Conservation (phyloP, 2,329 filamentous ascomycete species). For the Xylaria sp. region DNA sequence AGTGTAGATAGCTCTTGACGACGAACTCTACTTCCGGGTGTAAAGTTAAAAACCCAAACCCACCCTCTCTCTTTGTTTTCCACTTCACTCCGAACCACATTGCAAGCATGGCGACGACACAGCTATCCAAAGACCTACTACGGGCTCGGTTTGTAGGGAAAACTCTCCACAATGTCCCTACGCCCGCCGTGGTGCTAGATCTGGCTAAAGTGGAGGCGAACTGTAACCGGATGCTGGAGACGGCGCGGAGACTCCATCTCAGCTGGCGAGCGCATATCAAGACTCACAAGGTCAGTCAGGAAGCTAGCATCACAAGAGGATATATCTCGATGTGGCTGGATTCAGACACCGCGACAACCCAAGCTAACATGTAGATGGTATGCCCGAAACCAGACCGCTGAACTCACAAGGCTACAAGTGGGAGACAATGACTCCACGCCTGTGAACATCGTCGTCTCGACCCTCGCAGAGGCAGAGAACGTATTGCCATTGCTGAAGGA, state of each 20-base stretch:
- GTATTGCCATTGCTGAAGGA: slow-evolving; percentile 70
- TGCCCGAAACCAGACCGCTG: slow-evolving; percentile 63
- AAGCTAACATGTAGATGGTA: slow-evolving; percentile 36
- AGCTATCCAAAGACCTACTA: slow-evolving; percentile 52
- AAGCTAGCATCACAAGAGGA: neutral
- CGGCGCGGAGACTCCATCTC: slow-evolving; percentile 67
- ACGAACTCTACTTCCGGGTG: neutral
- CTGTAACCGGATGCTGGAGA: slow-evolving; percentile 76
- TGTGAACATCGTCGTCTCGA: slow-evolving; percentile 77
- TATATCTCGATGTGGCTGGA: neutral
- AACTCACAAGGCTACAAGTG: slow-evolving; percentile 77
- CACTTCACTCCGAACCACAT: neutral
- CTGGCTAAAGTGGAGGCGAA: slow-evolving; percentile 73
- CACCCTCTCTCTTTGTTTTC: neutral
- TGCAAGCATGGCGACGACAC: slow-evolving; percentile 41
- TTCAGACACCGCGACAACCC: neutral
- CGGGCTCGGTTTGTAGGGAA: slow-evolving; percentile 66
- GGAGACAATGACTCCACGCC: slow-evolving; percentile 61
- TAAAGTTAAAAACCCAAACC: neutral
- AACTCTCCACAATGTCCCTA: slow-evolving; percentile 68
- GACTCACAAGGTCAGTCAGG: slow-evolving; percentile 76
- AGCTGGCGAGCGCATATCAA: slow-evolving; percentile 83
- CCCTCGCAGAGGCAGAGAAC: slow-evolving; percentile 77
- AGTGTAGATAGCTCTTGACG: neutral
- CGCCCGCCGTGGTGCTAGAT: slow-evolving; percentile 77